Conservation (phyloP, 257 asterid genomes). For the Forsythia suspensa region DNA sequence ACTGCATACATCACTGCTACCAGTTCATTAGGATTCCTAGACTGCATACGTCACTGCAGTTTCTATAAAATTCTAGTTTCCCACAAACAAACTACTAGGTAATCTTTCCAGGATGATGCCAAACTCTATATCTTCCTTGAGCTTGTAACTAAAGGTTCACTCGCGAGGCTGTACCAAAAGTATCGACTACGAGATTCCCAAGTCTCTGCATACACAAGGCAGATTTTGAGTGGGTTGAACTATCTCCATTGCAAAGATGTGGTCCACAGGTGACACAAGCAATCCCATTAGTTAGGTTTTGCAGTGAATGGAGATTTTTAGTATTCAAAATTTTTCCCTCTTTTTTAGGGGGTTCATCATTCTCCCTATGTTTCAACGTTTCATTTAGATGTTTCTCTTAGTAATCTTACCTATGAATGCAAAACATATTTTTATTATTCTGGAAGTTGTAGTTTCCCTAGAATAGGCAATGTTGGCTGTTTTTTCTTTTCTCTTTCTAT, state of each 20-base stretch:
- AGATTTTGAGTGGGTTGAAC: slow-evolving; percentile 57
- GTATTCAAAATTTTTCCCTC: neutral
- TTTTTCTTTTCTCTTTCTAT: neutral
- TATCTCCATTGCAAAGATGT: slow-evolving; percentile 59
- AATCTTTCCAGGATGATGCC: slow-evolving; percentile 37
- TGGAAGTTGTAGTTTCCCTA: neutral
- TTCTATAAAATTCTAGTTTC: neutral
- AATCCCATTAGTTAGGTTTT: slow-evolving; percentile 10
- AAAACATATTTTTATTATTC: neutral
- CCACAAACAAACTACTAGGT: slow-evolving; percentile 1
- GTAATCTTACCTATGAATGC: slow-evolving; percentile 16
- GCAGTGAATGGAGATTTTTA: slow-evolving; percentile 16
- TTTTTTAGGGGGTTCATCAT: neutral
- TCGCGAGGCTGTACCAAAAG: slow-evolving; percentile 46
- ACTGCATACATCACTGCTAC: too few relatives aligned
- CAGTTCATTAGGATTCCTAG: too few relatives aligned
- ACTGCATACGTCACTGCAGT: too few relatives aligned
- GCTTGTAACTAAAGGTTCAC: slow-evolving; percentile 62
- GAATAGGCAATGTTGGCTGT: neutral
- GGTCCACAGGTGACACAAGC: slow-evolving; percentile 52
- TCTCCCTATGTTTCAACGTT: neutral
- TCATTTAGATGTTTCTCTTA: neutral
- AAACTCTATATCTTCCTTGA: slow-evolving; percentile 64
- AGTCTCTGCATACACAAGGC: slow-evolving; percentile 63
- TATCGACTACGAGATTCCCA: slow-evolving; percentile 57